These are phyloP conservation scores for Penicillium sp. DNA, from an alignment of 2,329 filamentous ascomycete genomes.

Conservation along the genomic window DNA sequence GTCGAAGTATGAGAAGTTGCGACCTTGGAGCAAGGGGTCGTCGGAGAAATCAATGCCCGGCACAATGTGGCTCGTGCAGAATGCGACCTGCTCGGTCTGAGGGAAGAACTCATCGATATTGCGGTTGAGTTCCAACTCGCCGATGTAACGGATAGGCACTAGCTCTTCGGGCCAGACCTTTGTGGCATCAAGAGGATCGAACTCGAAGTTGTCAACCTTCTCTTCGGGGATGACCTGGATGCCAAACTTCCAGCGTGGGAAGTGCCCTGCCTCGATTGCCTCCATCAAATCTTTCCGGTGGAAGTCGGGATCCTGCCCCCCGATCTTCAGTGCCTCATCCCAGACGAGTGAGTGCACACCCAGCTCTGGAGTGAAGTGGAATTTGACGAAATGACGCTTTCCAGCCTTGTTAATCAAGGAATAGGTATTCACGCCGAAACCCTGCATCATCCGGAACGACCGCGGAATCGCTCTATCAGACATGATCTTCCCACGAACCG, in stretches of 20 bases:
- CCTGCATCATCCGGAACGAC: conserved; percentile 38
- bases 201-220: conserved; percentile 74
- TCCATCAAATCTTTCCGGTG: conserved; percentile 74
- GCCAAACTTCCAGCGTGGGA: conserved; percentile 76
- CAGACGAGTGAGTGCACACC: conserved; percentile 37
- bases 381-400: conserved; percentile 37
- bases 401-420: conserved; percentile 34
- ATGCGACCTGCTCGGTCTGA: conserved; percentile 78
- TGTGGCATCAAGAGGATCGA: conserved; percentile 80
- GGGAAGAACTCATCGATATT: conserved; percentile 81
- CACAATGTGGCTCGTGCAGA: conserved; percentile 76
- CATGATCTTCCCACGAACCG: conserved; percentile 26
- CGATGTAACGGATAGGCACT: conserved; percentile 73
- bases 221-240: conserved; percentile 74
- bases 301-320: conserved; percentile 75
- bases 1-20: conserved; percentile 61
- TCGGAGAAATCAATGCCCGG: conserved; percentile 75
- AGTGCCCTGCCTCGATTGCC: conserved; percentile 69
- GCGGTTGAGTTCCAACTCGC: conserved; percentile 73
- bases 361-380: conserved; percentile 34
- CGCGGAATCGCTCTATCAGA: conserved; percentile 38
- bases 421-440: conserved; percentile 39
- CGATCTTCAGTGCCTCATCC: conserved; percentile 74
- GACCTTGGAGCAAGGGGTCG: conserved; percentile 70
- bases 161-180: conserved; percentile 82